These are phyloP conservation scores for Phytophthora sp. DNA, from an alignment of 352 stramenopile species.

Conservation along the genomic window DNA sequence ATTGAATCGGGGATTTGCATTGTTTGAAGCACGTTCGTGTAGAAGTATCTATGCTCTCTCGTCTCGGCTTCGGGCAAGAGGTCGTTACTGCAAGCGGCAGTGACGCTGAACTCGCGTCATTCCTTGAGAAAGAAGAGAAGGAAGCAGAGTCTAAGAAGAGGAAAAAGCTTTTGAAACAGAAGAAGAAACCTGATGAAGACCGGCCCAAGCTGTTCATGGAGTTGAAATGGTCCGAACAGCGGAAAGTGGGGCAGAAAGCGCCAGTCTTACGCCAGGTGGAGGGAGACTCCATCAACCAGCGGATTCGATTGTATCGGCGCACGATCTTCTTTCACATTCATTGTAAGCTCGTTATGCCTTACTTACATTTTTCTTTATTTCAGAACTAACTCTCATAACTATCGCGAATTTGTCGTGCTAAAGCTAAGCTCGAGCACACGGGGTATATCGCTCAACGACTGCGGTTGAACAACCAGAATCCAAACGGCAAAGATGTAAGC, in stretches of 20 bases:
- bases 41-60: constrained; percentile 32
- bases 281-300: constrained; percentile 71
- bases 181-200: constrained; percentile 40
- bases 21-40: neutral
- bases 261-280: constrained; percentile 75
- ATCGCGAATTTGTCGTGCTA: neutral
- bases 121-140: constrained; percentile 55
- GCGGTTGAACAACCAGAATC: constrained; percentile 69
- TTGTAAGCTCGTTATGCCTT: constrained; percentile 39
- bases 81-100: constrained; percentile 28
- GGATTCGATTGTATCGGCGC: constrained; percentile 67
- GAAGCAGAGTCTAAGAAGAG: constrained; percentile 46
- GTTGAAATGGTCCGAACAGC: constrained; percentile 65
- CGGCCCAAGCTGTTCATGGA: constrained; percentile 76
- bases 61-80: constrained; percentile 23
- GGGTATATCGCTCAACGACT: constrained; percentile 67
- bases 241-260: constrained; percentile 61
- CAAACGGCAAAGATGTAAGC: constrained; percentile 75
- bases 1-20: constrained; percentile 12
- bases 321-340: constrained; percentile 87
- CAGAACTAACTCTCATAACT: neutral
- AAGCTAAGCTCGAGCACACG: constrained; percentile 76
- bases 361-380: neutral
- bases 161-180: constrained; percentile 33
- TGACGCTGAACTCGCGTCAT: constrained; percentile 57